Base-by-base conservation (phyloP, 148 eudicot species). In the Silene conica region DNA sequence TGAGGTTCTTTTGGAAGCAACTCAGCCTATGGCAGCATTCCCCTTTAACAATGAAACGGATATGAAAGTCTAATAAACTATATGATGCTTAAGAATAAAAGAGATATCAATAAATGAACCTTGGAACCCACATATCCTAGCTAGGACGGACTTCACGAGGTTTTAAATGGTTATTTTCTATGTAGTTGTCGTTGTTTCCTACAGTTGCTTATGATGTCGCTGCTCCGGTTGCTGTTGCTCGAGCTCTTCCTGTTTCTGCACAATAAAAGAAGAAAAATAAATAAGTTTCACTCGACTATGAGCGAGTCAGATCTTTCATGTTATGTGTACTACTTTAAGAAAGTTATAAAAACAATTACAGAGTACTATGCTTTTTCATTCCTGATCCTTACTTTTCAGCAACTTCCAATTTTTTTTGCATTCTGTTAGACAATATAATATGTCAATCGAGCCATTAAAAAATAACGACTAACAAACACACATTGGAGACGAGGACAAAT, bases 1-100 rank as follows among this genome's bases (percentile, higher is more conserved):
- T 12, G 69, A 73, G 5, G 69, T 62, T 63, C 69, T 73, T 26
- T 59, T 73, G 14, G 76, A 73, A 62, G 76, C 69, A 48, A 63
- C 69, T 22, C 57, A 73, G 31, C 69, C 69, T 2, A 73, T 63
- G 76, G 59, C 23, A 12, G 70, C 76, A 63, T 28, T 63, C 23
- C 69, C 76, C 43, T 73, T 63, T 26, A 48, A 73, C 76, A 73
- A 46, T 26, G 76, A 73, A 73, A 73, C 76, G 48, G 90, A 87
- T 62, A 86, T 82, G 89, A 85, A 84, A 59, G 87, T 91, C 48
- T 83, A 82, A 2, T 83, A 82, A 2, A 34, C 25, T 31, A 48
- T 43, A 26, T 20, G 41, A 23, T 34, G 28, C 28, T 26, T 26
- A 26, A 26, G 28, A 26, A 26, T 26, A 26, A 26, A 26, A 26